Evolutionary conservation across 2,329 filamentous ascomycete species (phyloP), one percentile per base, ranked within the genome.

Genomic region (Lachnellula suecica): DNA sequence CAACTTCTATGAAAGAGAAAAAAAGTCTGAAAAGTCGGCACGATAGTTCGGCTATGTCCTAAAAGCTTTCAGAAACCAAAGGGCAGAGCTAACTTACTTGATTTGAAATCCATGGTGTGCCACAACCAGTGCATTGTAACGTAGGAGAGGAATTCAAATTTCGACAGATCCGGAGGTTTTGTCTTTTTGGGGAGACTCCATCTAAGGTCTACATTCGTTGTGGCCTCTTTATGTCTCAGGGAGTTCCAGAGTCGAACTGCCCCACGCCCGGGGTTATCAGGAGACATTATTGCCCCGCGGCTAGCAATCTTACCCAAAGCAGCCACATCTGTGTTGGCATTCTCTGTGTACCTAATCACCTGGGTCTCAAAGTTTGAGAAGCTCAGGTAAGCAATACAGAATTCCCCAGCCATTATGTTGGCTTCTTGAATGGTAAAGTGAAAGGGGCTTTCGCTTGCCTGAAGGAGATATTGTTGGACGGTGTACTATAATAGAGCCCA

Each of bases 351-450:
- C 19, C 15, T 15, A 15, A 48, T 47, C 13, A 59, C 22, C 19
- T 49, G 52, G 11, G 43, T 54, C 10, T 56, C 55, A 35, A 59
- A 58, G 34, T 58, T 47, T 2, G 48, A 45, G 43, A 58, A 59
- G 44, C 23, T 49, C 22, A 59, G 38, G 22, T 58, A 59, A 8
- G 56, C 49, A 15, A 60, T 11, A 29, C 58, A 56, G 13, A 56
- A 34, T 15, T 56, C 37, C n/a, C 56, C 56, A 20, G 50, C 46
- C 46, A 51, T 45, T 13, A 44, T 6, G 13, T 57, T 52, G 1
- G 51, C 58, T 22, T 58, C 49, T 19, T 44, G 4, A 4, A 49
- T 2, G 2, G 42, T 46, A 13, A 56, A 54, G 15, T 51, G 49
- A 17, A 54, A 58, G 8, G 4, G 13, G 4, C 4, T 20, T 3